Percentiles rank a stretch among this genome's conserved stretches.
These are phyloP conservation scores for Plantago lanceolata DNA, from an alignment of 305 asterid species.

Conservation along the genomic window DNA sequence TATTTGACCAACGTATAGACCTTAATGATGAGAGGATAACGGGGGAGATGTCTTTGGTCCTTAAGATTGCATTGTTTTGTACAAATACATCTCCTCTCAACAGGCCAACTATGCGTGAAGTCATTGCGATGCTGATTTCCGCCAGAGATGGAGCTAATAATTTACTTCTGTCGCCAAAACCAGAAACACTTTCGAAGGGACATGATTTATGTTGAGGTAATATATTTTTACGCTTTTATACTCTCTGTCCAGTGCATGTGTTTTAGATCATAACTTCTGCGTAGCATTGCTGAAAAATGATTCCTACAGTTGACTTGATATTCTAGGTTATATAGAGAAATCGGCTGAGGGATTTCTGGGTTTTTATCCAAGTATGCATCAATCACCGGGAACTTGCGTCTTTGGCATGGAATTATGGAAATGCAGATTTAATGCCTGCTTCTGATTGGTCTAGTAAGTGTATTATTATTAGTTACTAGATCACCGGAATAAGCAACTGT, in stretches of 20 bases:
- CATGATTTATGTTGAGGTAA: constrained; percentile 43
- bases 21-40: constrained; percentile 40
- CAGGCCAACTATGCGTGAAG: constrained; percentile 87
- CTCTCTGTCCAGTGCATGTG: no score
- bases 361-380: constrained; percentile 1
- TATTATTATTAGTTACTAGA: not conserved
- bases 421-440: constrained; percentile 19
- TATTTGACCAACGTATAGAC: constrained; percentile 63
- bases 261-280: no score
- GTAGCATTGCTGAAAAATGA: not conserved
- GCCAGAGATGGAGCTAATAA: constrained; percentile 44
- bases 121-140: constrained; percentile 66
- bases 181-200: constrained; percentile 66
- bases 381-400: not conserved
- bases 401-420: constrained; percentile 14
- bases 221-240: not conserved
- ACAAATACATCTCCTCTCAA: constrained; percentile 70
- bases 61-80: constrained; percentile 77
- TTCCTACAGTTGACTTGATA: constrained; percentile 5
- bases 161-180: constrained; percentile 53
- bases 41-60: constrained; percentile 72
- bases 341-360: constrained; percentile 12
- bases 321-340: constrained; percentile 24
- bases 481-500: constrained; percentile 1
- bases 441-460: constrained; percentile 22